These are phyloP conservation scores for Auxenochlorella pyrenoidosa DNA, from an alignment of 139 green algal species.

Conservation along the genomic window DNA sequence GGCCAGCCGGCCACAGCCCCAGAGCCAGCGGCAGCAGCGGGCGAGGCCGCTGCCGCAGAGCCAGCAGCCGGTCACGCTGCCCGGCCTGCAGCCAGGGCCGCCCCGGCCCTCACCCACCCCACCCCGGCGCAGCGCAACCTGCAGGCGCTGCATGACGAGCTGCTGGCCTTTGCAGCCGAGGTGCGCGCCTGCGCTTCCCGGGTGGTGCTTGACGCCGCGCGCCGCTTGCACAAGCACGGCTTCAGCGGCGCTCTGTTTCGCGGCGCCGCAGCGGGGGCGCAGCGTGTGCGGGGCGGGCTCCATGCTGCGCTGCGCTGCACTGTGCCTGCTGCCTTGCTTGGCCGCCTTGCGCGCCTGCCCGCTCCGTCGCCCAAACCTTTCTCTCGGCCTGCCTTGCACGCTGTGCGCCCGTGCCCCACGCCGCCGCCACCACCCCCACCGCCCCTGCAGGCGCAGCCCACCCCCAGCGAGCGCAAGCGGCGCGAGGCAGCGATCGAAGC, in stretches of 20 bases:
- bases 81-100: neutral
- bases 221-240: too few species aligned
- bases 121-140: conserved; percentile 3
- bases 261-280: too few species aligned
- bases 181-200: neutral
- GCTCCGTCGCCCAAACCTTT: too few species aligned
- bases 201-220: neutral
- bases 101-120: neutral
- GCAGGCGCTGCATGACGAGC: conserved; percentile 26
- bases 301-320: too few species aligned
- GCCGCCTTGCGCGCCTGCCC: too few species aligned
- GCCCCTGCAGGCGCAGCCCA: neutral
- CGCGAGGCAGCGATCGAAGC: neutral
- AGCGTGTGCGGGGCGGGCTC: too few species aligned
- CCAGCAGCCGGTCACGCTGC: neutral
- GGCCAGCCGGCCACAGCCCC: too few species aligned
- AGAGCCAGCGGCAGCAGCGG: neutral
- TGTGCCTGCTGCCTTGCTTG: neutral
- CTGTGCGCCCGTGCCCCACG: neutral
- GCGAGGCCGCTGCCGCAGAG: neutral
- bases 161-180: conserved; percentile 5
- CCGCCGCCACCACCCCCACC: neutral
- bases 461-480: neutral
- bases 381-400: neutral
- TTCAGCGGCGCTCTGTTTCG: too few species aligned